Conservation (phyloP, 345 rosid genomes). For the Populus ilicifolia region DNA sequence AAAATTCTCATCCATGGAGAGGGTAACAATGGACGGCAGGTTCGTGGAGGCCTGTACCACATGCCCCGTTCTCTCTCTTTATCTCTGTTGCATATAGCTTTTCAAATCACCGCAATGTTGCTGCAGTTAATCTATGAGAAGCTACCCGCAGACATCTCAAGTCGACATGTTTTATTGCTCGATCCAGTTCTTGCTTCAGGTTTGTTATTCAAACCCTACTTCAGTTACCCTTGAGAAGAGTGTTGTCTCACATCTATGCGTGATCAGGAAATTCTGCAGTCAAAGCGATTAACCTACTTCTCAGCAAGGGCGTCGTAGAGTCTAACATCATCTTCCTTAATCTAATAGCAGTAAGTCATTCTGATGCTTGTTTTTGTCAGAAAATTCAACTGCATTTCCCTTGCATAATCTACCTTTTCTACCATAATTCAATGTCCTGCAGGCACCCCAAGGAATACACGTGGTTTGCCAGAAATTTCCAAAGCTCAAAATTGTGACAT, state of each 20-base stretch:
- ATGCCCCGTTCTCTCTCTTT: not conserved
- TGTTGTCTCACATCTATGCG: conserved; percentile 9
- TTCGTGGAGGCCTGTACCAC: conserved; percentile 20
- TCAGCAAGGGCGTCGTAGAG: conserved; percentile 82
- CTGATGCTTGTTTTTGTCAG: not conserved
- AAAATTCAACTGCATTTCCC: not conserved
- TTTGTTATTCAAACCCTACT: conserved; percentile 17
- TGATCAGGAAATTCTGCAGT: conserved; percentile 69
- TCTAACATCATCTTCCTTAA: conserved; percentile 82
- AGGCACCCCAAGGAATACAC: conserved; percentile 92
- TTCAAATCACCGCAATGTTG: not conserved
- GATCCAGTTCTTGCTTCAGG: conserved; percentile 98
- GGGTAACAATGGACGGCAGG: conserved; percentile 73
- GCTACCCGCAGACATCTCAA: conserved; percentile 80
- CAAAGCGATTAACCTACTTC: conserved; percentile 66
- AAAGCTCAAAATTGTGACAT: conserved; percentile 76
- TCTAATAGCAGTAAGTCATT: conserved; percentile 70
- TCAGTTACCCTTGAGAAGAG: not conserved
- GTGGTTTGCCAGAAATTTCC: conserved; percentile 71
- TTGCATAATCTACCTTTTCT: not conserved
- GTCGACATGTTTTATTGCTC: conserved; percentile 73
- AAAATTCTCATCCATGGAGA: conserved; percentile 82
- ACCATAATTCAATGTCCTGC: not conserved
- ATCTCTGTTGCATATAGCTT: not conserved
- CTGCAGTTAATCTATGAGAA: conserved; percentile 86